These are phyloP conservation scores for Neospermospora avenae DNA, from an alignment of 2,329 filamentous ascomycete genomes.

Conservation along the genomic window DNA sequence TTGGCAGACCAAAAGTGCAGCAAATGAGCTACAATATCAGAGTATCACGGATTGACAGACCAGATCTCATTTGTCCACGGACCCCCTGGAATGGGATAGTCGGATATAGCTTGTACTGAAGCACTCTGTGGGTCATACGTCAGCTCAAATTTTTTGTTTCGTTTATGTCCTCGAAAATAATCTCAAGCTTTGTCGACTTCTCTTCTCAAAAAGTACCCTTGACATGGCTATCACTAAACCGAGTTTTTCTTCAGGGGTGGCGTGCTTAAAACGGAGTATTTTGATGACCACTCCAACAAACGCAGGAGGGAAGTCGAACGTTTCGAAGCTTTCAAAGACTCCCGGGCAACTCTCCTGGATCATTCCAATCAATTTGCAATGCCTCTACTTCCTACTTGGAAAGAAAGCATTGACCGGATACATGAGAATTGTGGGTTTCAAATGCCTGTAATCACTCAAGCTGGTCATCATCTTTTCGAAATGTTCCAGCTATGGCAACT, in stretches of 20 bases:
- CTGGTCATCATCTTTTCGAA: not conserved
- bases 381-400: not conserved
- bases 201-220: too few species aligned
- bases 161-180: too few species aligned
- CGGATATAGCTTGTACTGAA: not conserved
- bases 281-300: not conserved
- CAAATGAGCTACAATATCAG: not conserved
- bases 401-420: not conserved
- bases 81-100: not conserved
- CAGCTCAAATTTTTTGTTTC: too few species aligned
- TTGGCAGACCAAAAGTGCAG: not conserved
- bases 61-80: not conserved
- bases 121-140: not conserved
- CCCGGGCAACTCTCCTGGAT: not conserved
- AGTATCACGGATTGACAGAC: not conserved
- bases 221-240: too few species aligned
- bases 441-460: not conserved
- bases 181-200: too few species aligned
- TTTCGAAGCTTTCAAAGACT: not conserved
- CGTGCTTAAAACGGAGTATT: not conserved
- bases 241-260: not conserved
- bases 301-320: not conserved
- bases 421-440: not conserved
- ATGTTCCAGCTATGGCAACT: not conserved
- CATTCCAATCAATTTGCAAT: not conserved